phyloP scores from a whole-genome alignment of 768 basidiomycete genomes.

The Postia placenta region DNA sequence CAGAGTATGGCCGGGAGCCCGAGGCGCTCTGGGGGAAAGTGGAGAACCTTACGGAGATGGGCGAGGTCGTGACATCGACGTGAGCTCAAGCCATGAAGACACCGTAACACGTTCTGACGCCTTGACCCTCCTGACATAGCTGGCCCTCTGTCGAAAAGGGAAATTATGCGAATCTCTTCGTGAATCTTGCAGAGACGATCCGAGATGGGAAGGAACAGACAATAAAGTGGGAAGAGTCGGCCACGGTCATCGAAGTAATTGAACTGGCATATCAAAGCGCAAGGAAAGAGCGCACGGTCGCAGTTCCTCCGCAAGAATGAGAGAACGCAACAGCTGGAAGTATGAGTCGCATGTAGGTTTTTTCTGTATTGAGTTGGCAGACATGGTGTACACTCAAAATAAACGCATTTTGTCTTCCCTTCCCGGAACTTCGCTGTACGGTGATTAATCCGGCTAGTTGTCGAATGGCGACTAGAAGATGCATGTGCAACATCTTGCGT shows the following conservation, averaged over 20 bases:
- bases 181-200: constrained; percentile 59
- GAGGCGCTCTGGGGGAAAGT: constrained; percentile 57
- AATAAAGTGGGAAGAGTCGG: constrained; percentile 73
- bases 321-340: too few relatives aligned
- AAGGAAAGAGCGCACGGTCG: constrained; percentile 46
- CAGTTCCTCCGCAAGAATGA: too few relatives aligned
- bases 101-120: background rate
- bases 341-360: too few relatives aligned
- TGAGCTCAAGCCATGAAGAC: constrained; percentile 11
- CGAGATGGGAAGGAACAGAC: constrained; percentile 43
- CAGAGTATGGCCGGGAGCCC: constrained; percentile 55
- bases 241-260: constrained; percentile 67
- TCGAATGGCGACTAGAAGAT: too few relatives aligned
- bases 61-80: constrained; percentile 28
- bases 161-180: constrained; percentile 54
- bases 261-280: constrained; percentile 68
- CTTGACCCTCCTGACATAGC: constrained; percentile 28
- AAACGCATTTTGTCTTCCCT: too few relatives aligned
- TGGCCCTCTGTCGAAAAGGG: constrained; percentile 61
- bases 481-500: too few relatives aligned
- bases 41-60: constrained; percentile 47
- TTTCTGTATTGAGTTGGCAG: too few relatives aligned
- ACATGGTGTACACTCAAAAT: too few relatives aligned
- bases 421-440: too few relatives aligned
- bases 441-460: too few relatives aligned